These are phyloP conservation scores for Byssoonygena ceratinophila DNA, from an alignment of 2,329 filamentous ascomycete genomes.

Conservation along the genomic window DNA sequence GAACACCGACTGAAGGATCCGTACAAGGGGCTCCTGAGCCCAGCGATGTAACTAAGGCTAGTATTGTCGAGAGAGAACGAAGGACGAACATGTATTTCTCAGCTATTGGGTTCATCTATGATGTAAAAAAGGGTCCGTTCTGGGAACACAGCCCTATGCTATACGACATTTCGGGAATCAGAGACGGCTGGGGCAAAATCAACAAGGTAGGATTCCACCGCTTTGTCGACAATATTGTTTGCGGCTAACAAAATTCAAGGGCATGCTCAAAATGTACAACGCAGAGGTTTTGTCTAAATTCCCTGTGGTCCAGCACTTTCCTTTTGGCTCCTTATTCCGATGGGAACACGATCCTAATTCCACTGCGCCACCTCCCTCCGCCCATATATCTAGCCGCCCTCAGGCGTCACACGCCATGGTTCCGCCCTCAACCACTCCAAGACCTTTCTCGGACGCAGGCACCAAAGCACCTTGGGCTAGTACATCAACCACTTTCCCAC, in stretches of 20 bases:
- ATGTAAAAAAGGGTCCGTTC: slow-evolving; percentile 91
- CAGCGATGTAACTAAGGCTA: slow-evolving; percentile 53
- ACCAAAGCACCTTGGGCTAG: slow-evolving; percentile 30
- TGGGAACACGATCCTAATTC: slow-evolving; percentile 62
- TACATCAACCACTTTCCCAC: slow-evolving; percentile 8
- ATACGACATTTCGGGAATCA: slow-evolving; percentile 86
- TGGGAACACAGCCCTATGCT: slow-evolving; percentile 95
- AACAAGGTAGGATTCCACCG: slow-evolving; percentile 53
- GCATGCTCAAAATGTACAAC: slow-evolving; percentile 99
- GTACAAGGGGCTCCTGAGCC: slow-evolving; percentile 60
- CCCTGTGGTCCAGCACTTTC: slow-evolving; percentile 95
- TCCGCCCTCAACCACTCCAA: slow-evolving; percentile 11
- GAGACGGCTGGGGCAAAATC: slow-evolving; percentile 94
- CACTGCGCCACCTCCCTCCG: slow-evolving; percentile 38
- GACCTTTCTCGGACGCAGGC: slow-evolving; percentile 19
- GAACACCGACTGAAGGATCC: slow-evolving; percentile 70
- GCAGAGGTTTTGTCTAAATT: slow-evolving; percentile 95
- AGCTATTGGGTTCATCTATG: slow-evolving; percentile 91
- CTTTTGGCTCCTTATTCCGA: slow-evolving; percentile 67
- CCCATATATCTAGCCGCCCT: slow-evolving; percentile 39
- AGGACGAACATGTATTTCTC: slow-evolving; percentile 80
- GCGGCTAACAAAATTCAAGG: slow-evolving; percentile 39
- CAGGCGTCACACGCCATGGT: not conserved
- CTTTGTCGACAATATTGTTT: not conserved
- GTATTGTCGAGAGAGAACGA: slow-evolving; percentile 56